Evolutionary conservation across 805 yeast genomes (phyloP), one percentile per base, ranked within the genome.

Genomic region (Teunomyces atbi): DNA sequence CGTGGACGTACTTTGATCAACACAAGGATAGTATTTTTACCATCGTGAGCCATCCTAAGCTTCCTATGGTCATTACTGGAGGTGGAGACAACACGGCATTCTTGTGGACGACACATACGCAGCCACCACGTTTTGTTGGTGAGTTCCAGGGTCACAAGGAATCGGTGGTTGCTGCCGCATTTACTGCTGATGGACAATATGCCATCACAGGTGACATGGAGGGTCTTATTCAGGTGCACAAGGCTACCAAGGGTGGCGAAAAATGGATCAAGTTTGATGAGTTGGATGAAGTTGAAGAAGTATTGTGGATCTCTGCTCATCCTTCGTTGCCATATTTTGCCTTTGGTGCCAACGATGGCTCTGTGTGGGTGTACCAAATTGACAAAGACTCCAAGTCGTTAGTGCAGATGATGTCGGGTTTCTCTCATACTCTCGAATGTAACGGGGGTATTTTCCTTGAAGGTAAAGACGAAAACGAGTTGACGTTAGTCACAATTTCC

Each of bases 201-300:
- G 72, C 88, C 36, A 76, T 94, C 10, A 86, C 97, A 5, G 98
- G 92, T 33, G 99, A 95, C 67, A 94, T 94, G 99, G 83, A 83
- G 45, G 98, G 99, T 45, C 82, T 82, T 57, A 74, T 92, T 26
- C 75, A 87, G 55, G 81, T 90, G 12, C 87, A 84, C 71, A 79
- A 82, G 60, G 71, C 91, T 5, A 65, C 76, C 39, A 84, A 84
- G 56, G 84, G 85, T 38, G 97, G 96, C 23, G 89, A 91, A 62
- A 79, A 80, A 47, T 92, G 98, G 98, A 76, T 73, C 51, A 68
- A 78, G 56, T 71, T 78, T 51, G 85, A 82, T 21, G 82, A 83
- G 49, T 69, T 89, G 48, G 90, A 87, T 59, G 97, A 91, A 65
- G 90, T 87, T 37, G 96, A 88, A 56, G 99, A 94, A 69, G 80